phyloP scores from a whole-genome alignment of 495 filamentous ascomycete species.

The Penicillium antarcticum region DNA sequence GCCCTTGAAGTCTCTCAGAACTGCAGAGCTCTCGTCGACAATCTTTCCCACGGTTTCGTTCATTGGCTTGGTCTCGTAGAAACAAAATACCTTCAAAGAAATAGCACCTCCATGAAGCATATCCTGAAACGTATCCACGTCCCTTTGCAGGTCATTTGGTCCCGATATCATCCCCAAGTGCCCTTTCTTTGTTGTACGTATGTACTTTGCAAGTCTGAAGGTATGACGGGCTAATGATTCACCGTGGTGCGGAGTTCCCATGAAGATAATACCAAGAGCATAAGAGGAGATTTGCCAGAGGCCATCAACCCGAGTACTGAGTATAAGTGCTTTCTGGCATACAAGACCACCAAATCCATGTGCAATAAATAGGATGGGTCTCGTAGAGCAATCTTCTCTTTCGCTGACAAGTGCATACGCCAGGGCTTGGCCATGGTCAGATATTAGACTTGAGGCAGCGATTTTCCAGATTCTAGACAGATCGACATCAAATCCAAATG shows the following conservation, averaged over 20 bases:
- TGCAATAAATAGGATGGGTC: constrained; percentile 4
- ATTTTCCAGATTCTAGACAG: background rate
- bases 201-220: too few species aligned
- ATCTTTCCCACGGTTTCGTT: constrained; percentile 1
- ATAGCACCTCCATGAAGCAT: background rate
- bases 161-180: background rate
- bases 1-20: background rate
- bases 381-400: background rate
- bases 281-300: constrained; percentile 1
- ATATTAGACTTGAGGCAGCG: background rate
- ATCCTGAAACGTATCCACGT: background rate
- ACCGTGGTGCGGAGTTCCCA: constrained; percentile 2
- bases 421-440: background rate
- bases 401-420: constrained; percentile 3
- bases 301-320: constrained; percentile 1
- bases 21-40: constrained; percentile 1
- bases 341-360: background rate
- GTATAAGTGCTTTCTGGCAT: constrained; percentile 1
- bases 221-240: background rate
- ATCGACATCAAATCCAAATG: constrained; percentile 3
- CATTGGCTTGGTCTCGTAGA: background rate
- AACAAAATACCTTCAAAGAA: background rate
- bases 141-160: background rate
- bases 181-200: too few species aligned
- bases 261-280: background rate